Base-by-base conservation (phyloP, 2,329 filamentous ascomycete species). In the Biscogniauxia marginata region DNA sequence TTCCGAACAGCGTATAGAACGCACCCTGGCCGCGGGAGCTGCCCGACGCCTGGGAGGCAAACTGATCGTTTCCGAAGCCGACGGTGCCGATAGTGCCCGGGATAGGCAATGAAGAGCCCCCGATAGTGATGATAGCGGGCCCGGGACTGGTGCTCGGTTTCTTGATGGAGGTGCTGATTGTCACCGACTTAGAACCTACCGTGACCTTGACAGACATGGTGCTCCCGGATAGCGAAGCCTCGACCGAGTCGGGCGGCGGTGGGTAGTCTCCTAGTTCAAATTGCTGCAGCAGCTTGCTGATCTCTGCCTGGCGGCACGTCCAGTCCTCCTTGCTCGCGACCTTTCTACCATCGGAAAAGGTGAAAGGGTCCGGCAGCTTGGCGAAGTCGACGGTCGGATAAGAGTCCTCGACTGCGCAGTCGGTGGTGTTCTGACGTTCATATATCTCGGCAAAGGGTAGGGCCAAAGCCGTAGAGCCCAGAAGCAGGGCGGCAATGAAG, bases 1-100 rank as follows among this genome's bases (percentile, higher is more conserved):
- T 76, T 46, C 84, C 83, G 63, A 84, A 84, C 4, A 87, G 73
- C 47, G 78, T 79, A 72, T 82, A 87, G 73, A 86, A 87, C 53
- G 77, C 76, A 56, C 84, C 84, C 60, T 77, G 72, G 52, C 84
- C 84, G 52, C 83, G 83, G 55, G 77, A 81, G 19, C 67, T 67
- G 34, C 68, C 62, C 50, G 69, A 73, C 11, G 65, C 66, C 71
- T 87, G 82, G 19, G 75, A 74, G 20, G 77, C 84, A 56, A 86
- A 81, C 23, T 78, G 75, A 65, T 84, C 78, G 69, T 85, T 86
- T 71, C 77, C 76, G 71, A 86, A 86, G 59, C 73, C 81, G 65
- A 86, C 83, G 54, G 77, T 81, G 39, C 79, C 84, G 23, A 87
- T 78, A 49, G 73, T 77, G 34, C 70, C 73, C 1, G 83, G 83